Evolutionary conservation across 2,329 filamentous ascomycete genomes (phyloP).

Genomic region (Nannizzia gypsea): DNA sequence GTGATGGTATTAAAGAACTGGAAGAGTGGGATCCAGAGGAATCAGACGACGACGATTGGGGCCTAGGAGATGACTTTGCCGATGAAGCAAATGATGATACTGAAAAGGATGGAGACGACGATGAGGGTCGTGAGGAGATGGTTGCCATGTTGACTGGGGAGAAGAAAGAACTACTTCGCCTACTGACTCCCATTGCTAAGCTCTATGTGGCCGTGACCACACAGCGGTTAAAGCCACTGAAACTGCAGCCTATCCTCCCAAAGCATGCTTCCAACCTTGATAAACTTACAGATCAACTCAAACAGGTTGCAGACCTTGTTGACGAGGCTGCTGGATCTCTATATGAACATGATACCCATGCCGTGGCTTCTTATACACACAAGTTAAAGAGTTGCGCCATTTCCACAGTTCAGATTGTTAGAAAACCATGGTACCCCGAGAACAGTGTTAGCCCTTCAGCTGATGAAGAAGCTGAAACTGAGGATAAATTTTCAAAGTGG

Average conservation of each 20-base stretch:
- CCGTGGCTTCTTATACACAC: constrained; percentile 23
- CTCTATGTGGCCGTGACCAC: constrained; percentile 34
- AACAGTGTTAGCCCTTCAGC: constrained; percentile 42
- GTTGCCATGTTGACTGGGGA: constrained; percentile 27
- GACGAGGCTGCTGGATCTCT: constrained; percentile 37
- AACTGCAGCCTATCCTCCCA: constrained; percentile 11
- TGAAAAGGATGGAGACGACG: constrained; percentile 14
- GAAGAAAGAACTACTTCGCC: constrained; percentile 32
- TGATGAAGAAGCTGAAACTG: constrained; percentile 43
- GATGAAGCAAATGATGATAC: constrained; percentile 14
- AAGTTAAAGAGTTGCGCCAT: constrained; percentile 40
- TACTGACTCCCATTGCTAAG: constrained; percentile 34
- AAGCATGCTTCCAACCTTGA: constrained; percentile 24
- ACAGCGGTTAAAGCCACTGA: constrained; percentile 29
- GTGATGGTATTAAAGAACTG: constrained; percentile 74
- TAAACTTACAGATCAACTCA: constrained; percentile 23
- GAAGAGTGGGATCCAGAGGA: constrained; percentile 76
- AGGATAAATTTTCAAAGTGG: constrained; percentile 72
- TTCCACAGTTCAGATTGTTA: constrained; percentile 57
- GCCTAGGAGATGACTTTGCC: constrained; percentile 12
- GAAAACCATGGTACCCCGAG: constrained; percentile 60
- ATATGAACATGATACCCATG: constrained; percentile 31
- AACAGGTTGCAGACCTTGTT: constrained; percentile 30
- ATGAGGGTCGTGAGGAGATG: constrained; percentile 18
- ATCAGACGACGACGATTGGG: constrained; percentile 39